phyloP scores from a whole-genome alignment of 2,329 filamentous ascomycete genomes.

The Fusarium pseudocircinatum region DNA sequence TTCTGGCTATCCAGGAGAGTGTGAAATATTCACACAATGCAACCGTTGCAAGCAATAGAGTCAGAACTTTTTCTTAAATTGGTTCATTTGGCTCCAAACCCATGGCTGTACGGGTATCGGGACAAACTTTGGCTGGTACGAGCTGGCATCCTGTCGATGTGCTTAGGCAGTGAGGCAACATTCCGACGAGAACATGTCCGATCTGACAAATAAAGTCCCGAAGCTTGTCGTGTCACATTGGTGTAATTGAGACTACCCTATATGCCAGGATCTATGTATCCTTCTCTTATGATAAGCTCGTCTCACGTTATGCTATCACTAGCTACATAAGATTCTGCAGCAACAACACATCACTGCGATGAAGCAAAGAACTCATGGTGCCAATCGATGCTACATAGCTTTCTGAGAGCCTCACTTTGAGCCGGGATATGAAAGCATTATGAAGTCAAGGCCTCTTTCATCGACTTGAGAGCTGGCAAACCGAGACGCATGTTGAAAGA shows the following conservation, averaged over 20 bases:
- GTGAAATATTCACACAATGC: neutral
- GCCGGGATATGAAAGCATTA: neutral
- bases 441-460: neutral
- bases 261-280: neutral
- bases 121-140: neutral
- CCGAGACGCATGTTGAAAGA: constrained; percentile 14
- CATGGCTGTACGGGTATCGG: neutral
- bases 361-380: neutral
- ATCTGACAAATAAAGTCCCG: neutral
- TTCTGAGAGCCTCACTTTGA: neutral
- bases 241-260: neutral
- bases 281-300: neutral
- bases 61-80: neutral
- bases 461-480: constrained; percentile 12
- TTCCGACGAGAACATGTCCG: neutral
- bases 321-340: neutral
- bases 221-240: neutral
- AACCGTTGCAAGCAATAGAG: neutral
- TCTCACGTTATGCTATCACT: neutral
- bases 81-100: neutral
- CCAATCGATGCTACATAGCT: neutral
- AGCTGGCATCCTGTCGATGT: neutral
- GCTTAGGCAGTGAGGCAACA: neutral
- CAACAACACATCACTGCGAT: neutral
- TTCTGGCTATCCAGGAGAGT: neutral